These are phyloP conservation scores for Penicillium glabrum DNA, from an alignment of 2,329 filamentous ascomycete species.

Conservation along the genomic window DNA sequence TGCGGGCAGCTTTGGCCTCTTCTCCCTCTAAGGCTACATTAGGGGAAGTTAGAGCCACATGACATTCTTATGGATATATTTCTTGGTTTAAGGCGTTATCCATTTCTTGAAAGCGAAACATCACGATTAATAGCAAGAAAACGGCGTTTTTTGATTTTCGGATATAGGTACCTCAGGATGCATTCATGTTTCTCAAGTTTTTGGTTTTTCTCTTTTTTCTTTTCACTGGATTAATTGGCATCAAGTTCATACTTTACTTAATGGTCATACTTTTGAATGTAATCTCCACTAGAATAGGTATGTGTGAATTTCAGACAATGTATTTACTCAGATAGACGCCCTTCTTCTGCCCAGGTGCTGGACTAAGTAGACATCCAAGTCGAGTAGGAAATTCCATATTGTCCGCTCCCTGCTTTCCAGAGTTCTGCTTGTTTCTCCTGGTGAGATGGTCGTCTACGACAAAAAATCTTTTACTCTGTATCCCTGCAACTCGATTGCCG, in stretches of 20 bases:
- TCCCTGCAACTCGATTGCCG: background rate
- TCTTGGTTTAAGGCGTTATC: slow-evolving; percentile 9
- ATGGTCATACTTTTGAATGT: background rate
- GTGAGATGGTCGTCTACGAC: too few species aligned
- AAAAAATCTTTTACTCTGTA: background rate
- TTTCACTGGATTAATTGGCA: background rate
- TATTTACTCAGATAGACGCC: background rate
- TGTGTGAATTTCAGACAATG: background rate
- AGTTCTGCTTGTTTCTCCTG: too few species aligned
- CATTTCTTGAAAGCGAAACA: slow-evolving; percentile 19
- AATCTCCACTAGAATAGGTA: background rate
- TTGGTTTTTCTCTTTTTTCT: background rate
- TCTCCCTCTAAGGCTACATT: slow-evolving; percentile 20
- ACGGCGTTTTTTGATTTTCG: slow-evolving; percentile 21
- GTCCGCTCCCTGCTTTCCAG: too few species aligned
- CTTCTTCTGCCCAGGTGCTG: too few species aligned
- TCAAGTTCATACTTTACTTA: background rate
- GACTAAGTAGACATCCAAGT: background rate
- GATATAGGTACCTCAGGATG: slow-evolving; percentile 13
- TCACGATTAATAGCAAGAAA: slow-evolving; percentile 33
- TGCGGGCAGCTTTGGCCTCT: slow-evolving; percentile 42
- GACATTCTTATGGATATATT: slow-evolving; percentile 23
- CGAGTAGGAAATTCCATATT: background rate
- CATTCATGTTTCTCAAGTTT: slow-evolving; percentile 11
- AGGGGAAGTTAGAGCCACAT: background rate